Evolutionary conservation across 805 yeast genomes (phyloP).

Genomic region (Lachancea kluyveri): DNA sequence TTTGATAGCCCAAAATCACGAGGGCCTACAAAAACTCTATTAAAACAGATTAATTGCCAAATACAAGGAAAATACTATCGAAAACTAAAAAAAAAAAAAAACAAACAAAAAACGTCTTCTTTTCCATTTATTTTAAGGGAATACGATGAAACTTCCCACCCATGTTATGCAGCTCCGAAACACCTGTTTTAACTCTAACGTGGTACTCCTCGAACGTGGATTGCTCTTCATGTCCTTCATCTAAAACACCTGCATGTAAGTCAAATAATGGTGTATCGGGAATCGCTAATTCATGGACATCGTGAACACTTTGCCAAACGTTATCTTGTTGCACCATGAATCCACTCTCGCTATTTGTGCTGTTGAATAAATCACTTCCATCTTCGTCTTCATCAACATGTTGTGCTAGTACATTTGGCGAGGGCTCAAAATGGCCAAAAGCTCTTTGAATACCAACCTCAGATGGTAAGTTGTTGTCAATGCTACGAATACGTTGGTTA

Average conservation of each 20-base stretch:
- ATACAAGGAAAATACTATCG: no score
- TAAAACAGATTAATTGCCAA: no score
- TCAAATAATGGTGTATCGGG: slow-evolving; percentile 6
- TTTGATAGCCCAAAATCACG: no score
- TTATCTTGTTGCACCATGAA: slow-evolving; percentile 14
- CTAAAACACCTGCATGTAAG: slow-evolving; percentile 3
- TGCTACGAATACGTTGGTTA: not conserved
- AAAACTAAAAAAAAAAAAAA: no score
- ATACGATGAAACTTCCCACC: slow-evolving; percentile 31
- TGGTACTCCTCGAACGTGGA: slow-evolving; percentile 30
- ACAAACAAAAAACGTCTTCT: no score
- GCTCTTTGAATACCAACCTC: slow-evolving; percentile 5
- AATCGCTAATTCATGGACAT: slow-evolving; percentile 21
- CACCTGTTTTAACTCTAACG: slow-evolving; percentile 38
- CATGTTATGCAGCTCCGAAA: slow-evolving; percentile 35
- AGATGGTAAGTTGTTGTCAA: slow-evolving; percentile 3
- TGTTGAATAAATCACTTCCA: slow-evolving; percentile 6
- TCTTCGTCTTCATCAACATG: slow-evolving; percentile 3
- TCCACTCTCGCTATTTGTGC: slow-evolving; percentile 2
- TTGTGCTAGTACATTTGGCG: slow-evolving; percentile 1
- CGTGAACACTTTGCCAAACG: slow-evolving; percentile 29
- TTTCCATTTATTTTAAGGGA: slow-evolving; percentile 14
- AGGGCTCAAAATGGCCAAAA: slow-evolving; percentile 7
- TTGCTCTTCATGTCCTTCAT: slow-evolving; percentile 8
- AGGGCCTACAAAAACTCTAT: no score